Conservation (phyloP, 2,329 filamentous ascomycete genomes). For the Cladosporium sphaerospermum region DNA sequence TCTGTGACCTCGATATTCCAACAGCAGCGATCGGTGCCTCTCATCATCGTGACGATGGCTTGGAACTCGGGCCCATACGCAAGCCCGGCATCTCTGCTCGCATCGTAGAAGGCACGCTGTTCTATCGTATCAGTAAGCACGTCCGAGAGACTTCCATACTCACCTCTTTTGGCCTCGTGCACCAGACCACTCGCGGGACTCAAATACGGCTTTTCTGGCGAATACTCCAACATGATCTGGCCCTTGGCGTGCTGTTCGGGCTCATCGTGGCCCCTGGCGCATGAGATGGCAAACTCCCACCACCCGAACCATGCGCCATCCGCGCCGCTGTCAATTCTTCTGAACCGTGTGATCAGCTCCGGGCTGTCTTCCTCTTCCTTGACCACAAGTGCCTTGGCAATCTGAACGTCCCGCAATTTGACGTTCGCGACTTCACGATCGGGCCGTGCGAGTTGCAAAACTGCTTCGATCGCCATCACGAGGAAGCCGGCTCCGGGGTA, state of each 20-base stretch:
- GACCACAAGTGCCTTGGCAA: constrained; percentile 48
- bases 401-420: constrained; percentile 39
- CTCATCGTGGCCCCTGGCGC: not conserved
- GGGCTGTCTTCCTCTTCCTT: constrained; percentile 43
- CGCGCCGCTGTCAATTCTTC: not conserved
- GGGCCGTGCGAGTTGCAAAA: constrained; percentile 6
- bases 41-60: not conserved
- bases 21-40: not conserved
- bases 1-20: not conserved
- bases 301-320: not conserved
- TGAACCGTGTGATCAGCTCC: constrained; percentile 32
- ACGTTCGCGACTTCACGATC: constrained; percentile 33
- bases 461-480: constrained; percentile 18
- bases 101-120: not conserved
- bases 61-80: not conserved
- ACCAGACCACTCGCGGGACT: not conserved
- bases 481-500: constrained; percentile 17
- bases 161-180: not conserved
- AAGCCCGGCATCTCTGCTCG: not conserved
- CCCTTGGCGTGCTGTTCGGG: not conserved
- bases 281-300: not conserved
- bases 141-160: not conserved
- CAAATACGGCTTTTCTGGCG: not conserved
- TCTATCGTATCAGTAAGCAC: not conserved
- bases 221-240: not conserved